Base-by-base conservation (phyloP, 108 stramenopile genomes). In the Conticribra guillardii region DNA sequence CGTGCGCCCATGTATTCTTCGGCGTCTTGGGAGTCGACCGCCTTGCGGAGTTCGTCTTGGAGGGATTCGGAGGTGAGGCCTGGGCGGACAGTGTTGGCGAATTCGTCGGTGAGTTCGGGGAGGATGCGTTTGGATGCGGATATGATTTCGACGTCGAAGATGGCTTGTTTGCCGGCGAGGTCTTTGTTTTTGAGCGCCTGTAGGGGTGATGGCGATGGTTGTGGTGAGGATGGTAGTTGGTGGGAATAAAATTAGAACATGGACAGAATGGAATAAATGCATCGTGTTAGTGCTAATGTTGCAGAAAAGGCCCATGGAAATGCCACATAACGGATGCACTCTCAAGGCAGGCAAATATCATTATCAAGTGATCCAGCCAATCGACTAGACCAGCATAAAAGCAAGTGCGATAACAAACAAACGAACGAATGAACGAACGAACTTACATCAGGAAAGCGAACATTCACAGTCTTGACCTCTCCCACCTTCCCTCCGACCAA, bases 21-120 rank as follows among this genome's bases (percentile, higher is more conserved):
- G 49, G 88, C 84, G 60, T 94, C 92, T 73, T 93, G 89, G 34
- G 73, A 71, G 66, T 96, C 93, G 47, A 97, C 92, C 8, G 97
- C 97, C 71, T 85, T 90, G 72, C 84, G 84, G 5, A 97, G 89
- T 72, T 97, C 96, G 8, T 71, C 61, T 48, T 82, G 76, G 29
- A 97, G 75, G 28, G 60, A 69, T 46, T 93, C 92, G 0, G 83
- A 76, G 33, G 92, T 95, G 46, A 97, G 82, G 31, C 91, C 97
- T 33, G 82, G 79, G 19, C 93, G 86, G 48, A 97, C 93, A 47
- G 81, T 55, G 44, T 75, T 48, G 63, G 97, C 97, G 69, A 97
- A 95, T 62, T 93, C 95, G 51, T 97, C 97, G 28, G 85, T 84
- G 23, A 96, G 34, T 65, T 93, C 91, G n/a, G 97, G 97, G 26